Evolutionary conservation across 257 asterid genomes (phyloP).

Genomic region (Plantago ovata): DNA sequence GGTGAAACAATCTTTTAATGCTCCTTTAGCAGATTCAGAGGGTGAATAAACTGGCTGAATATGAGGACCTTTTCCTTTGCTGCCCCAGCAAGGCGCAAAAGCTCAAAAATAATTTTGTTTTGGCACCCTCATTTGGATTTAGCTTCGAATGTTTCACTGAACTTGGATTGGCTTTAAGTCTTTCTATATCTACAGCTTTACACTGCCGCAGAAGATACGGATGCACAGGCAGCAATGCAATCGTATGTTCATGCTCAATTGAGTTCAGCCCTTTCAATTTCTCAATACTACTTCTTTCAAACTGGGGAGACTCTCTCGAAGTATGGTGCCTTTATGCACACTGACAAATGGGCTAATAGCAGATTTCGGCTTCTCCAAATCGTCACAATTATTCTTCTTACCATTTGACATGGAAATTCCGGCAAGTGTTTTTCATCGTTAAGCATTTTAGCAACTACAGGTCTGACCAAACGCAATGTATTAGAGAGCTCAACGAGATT

Average conservation of each 20-base stretch:
- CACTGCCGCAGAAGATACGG: slow-evolving; percentile 13
- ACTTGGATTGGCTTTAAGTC: background rate
- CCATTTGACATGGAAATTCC: no score
- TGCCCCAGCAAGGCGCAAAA: background rate
- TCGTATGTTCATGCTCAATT: no score
- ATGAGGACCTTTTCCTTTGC: background rate
- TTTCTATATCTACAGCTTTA: background rate
- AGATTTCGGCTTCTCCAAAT: no score
- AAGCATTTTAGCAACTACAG: no score
- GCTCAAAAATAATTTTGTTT: background rate
- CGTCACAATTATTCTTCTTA: slow-evolving; percentile 25
- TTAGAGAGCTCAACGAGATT: no score
- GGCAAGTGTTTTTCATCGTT: no score
- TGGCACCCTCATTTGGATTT: background rate
- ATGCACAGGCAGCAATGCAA: no score
- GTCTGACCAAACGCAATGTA: no score
- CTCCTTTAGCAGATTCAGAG: background rate
- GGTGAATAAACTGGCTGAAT: background rate
- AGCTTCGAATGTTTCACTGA: background rate
- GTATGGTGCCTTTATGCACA: slow-evolving; percentile 32
- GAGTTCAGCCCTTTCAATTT: slow-evolving; percentile 11
- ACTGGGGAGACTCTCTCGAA: slow-evolving; percentile 29
- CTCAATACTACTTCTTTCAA: slow-evolving; percentile 27
- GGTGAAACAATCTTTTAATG: background rate
- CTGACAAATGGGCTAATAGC: no score